A percentile compares a stretch with the other conserved stretches of the same genome.
Conservation (phyloP, 2,329 filamentous ascomycete genomes). For the Cladosporium sp. region DNA sequence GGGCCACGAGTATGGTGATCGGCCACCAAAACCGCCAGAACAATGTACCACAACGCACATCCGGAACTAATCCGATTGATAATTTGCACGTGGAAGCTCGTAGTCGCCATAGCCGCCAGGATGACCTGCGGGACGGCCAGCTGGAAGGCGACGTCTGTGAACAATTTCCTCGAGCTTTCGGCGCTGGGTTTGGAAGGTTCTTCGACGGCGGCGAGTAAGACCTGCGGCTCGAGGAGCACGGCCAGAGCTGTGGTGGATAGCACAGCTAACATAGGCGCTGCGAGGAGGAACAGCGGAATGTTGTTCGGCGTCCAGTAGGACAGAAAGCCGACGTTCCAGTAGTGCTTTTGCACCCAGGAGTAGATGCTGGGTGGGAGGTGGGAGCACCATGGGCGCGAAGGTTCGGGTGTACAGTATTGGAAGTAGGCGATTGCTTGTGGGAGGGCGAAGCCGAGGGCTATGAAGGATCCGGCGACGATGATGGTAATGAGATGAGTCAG, state of each 20-base stretch:
- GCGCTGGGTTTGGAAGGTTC: not conserved
- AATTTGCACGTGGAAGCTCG: slow-evolving; percentile 90
- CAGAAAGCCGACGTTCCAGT: slow-evolving; percentile 90
- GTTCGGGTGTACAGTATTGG: slow-evolving; percentile 61
- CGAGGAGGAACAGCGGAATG: slow-evolving; percentile 82
- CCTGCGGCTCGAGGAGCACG: slow-evolving; percentile 16
- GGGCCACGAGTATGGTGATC: too few relatives aligned
- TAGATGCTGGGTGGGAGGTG: slow-evolving; percentile 81
- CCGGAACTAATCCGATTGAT: slow-evolving; percentile 85
- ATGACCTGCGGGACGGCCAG: slow-evolving; percentile 73
- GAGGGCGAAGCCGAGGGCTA: slow-evolving; percentile 66
- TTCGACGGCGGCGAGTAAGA: too few relatives aligned
- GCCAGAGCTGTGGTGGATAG: slow-evolving; percentile 61
- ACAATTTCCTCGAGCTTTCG: not conserved
- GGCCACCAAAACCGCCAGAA: slow-evolving; percentile 61
- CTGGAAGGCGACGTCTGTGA: slow-evolving; percentile 44
- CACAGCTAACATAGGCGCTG: slow-evolving; percentile 72
- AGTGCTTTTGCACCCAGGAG: slow-evolving; percentile 81
- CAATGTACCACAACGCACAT: slow-evolving; percentile 88
- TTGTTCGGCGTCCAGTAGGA: slow-evolving; percentile 89
- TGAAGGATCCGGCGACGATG: slow-evolving; percentile 65
- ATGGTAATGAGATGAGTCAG: slow-evolving; percentile 41
- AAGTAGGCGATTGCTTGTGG: slow-evolving; percentile 77
- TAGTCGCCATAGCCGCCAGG: slow-evolving; percentile 70
- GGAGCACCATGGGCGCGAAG: slow-evolving; percentile 70